Percentiles rank a stretch among this genome's conserved stretches.
These are phyloP conservation scores for Fusarium burgessii DNA, from an alignment of 2,329 filamentous ascomycete species.

Conservation along the genomic window DNA sequence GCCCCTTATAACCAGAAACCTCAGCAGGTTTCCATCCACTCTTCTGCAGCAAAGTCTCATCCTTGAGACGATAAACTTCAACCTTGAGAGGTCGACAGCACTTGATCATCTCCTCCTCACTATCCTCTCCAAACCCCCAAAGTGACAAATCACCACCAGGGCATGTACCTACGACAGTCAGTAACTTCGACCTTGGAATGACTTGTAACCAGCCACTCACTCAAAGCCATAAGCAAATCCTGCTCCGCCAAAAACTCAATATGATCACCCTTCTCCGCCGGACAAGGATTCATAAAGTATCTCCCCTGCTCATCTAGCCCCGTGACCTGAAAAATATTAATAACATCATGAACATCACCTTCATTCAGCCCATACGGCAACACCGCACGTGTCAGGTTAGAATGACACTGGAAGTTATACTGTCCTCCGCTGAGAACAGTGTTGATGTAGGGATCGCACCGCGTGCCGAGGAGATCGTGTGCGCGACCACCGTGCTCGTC, in stretches of 20 bases:
- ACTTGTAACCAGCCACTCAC: conserved; percentile 49
- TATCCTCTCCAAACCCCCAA: conserved; percentile 82
- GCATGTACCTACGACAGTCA: conserved; percentile 67
- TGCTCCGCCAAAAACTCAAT: conserved; percentile 86
- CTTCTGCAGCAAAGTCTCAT: conserved; percentile 62
- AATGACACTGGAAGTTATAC: conserved; percentile 88
- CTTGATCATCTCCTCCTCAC: conserved; percentile 74
- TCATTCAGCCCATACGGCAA: conserved; percentile 76
- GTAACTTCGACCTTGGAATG: not conserved
- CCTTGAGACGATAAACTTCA: conserved; percentile 74
- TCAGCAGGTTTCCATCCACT: conserved; percentile 72
- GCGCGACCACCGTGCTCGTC: conserved; percentile 74
- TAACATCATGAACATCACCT: conserved; percentile 83
- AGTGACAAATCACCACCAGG: conserved; percentile 83
- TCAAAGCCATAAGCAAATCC: conserved; percentile 73
- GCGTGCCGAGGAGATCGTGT: conserved; percentile 84
- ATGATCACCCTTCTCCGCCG: conserved; percentile 66
- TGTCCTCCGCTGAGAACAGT: conserved; percentile 75
- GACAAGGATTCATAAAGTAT: conserved; percentile 80
- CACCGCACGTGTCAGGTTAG: conserved; percentile 81
- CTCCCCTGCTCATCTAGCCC: conserved; percentile 77
- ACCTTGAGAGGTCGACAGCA: conserved; percentile 81
- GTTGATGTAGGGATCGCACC: conserved; percentile 89
- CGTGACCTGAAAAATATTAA: conserved; percentile 89
- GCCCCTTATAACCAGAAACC: conserved; percentile 66